Evolutionary conservation across 2,329 filamentous ascomycete species (phyloP).

Genomic region (Cladophialophora immunda): DNA sequence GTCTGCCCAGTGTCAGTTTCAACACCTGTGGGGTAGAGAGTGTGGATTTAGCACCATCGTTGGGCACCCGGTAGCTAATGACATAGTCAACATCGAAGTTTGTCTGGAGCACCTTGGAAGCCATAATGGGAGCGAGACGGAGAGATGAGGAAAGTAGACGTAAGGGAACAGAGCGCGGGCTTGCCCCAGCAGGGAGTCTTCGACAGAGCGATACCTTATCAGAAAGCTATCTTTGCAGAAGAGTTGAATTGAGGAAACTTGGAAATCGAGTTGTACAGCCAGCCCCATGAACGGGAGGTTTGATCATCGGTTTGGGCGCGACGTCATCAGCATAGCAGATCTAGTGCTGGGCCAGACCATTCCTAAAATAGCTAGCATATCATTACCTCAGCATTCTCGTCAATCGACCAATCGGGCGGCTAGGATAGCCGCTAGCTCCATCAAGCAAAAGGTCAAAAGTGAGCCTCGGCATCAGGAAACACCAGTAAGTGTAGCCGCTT

Average conservation of each 20-base stretch:
- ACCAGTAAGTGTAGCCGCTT: not conserved
- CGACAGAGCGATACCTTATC: not conserved
- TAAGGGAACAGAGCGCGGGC: not conserved
- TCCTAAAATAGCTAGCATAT: not conserved
- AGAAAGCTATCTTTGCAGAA: not conserved
- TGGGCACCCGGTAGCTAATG: constrained; percentile 76
- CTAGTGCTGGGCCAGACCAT: not conserved
- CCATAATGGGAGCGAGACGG: constrained; percentile 26
- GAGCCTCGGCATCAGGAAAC: constrained; percentile 1
- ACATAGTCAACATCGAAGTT: constrained; percentile 88
- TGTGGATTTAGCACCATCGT: constrained; percentile 58
- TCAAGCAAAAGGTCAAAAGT: not conserved
- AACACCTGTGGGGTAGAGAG: not conserved
- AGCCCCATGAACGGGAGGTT: not conserved
- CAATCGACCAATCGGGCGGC: not conserved
- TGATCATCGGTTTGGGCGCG: constrained; percentile 7
- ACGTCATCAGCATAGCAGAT: constrained; percentile 11
- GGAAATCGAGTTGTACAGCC: constrained; percentile 12
- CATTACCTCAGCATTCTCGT: not conserved
- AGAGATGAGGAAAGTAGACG: not conserved
- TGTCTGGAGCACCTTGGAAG: constrained; percentile 36
- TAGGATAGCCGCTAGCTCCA: not conserved
- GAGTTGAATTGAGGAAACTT: constrained; percentile 9
- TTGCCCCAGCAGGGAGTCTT: not conserved
- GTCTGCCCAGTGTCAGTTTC: constrained; percentile 57